Conservation (phyloP, 2,329 filamentous ascomycete species). For the Phialocephala sp. region DNA sequence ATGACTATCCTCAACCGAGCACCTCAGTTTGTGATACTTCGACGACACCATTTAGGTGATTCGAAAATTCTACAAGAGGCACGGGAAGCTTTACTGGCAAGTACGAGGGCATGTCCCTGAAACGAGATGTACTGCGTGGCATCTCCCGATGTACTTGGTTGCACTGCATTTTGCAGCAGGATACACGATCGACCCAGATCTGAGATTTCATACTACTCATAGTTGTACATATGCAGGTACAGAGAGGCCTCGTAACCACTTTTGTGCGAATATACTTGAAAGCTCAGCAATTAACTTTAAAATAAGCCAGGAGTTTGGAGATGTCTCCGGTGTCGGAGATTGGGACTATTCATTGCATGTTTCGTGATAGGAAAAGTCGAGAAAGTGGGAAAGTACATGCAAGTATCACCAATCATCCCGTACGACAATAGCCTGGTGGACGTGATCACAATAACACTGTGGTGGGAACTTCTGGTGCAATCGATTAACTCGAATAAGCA, state of each 20-base stretch:
- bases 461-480: no score
- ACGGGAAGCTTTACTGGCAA: not conserved
- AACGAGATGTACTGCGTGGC: not conserved
- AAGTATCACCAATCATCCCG: no score
- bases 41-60: not conserved
- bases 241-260: not conserved
- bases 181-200: not conserved
- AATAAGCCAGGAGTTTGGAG: not conserved
- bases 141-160: not conserved
- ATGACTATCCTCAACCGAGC: not conserved
- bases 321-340: not conserved
- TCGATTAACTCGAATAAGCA: not conserved
- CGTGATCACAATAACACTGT: no score
- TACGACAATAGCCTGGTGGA: no score
- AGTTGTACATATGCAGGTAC: not conserved
- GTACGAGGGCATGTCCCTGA: not conserved
- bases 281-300: not conserved
- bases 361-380: not conserved
- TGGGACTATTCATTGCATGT: not conserved
- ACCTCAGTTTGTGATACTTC: not conserved
- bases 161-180: not conserved
- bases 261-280: not conserved
- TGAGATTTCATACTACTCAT: not conserved
- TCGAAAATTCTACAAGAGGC: not conserved
- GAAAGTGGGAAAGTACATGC: no score